A percentile compares a stretch with the other conserved stretches of the same genome.
These are phyloP conservation scores for Fusarium sp. DNA, from an alignment of 2,329 filamentous ascomycete genomes.

Conservation along the genomic window DNA sequence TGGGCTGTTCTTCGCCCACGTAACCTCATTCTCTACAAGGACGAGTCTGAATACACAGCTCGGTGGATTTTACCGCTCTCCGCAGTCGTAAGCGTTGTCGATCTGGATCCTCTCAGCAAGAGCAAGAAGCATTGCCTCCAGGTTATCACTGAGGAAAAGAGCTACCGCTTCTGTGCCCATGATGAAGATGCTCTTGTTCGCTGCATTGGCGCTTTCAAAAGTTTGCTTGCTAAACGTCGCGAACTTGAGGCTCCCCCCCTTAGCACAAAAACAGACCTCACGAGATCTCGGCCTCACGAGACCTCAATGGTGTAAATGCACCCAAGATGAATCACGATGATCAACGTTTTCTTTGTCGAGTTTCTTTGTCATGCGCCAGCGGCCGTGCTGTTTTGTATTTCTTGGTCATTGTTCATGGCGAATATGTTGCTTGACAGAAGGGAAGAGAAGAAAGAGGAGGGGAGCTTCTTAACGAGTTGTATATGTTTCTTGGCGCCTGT, in stretches of 20 bases:
- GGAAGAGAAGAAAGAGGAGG: constrained; percentile 22
- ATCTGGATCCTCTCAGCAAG: constrained; percentile 86
- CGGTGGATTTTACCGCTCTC: constrained; percentile 82
- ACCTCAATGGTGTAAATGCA: constrained; percentile 8
- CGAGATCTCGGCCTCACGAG: background rate
- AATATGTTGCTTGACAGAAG: constrained; percentile 9
- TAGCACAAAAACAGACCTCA: background rate
- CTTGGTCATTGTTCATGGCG: constrained; percentile 13
- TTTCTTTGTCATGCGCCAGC: constrained; percentile 19
- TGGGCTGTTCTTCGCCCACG: constrained; percentile 92
- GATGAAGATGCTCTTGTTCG: constrained; percentile 85
- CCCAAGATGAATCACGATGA: constrained; percentile 38
- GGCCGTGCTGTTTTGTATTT: constrained; percentile 5
- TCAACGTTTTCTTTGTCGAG: constrained; percentile 35
- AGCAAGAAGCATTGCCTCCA: constrained; percentile 90
- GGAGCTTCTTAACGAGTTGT: constrained; percentile 14
- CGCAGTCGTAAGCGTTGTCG: constrained; percentile 87
- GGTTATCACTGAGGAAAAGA: constrained; percentile 92
- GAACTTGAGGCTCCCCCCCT: constrained; percentile 64
- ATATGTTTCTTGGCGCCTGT: constrained; percentile 19
- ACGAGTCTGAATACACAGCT: constrained; percentile 89
- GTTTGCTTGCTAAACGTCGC: constrained; percentile 75
- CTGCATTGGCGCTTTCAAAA: constrained; percentile 92
- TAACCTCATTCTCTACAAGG: constrained; percentile 90
- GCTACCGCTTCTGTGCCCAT: constrained; percentile 77